phyloP scores from a whole-genome alignment of 768 basidiomycete genomes.

The Wakefieldia striispora region DNA sequence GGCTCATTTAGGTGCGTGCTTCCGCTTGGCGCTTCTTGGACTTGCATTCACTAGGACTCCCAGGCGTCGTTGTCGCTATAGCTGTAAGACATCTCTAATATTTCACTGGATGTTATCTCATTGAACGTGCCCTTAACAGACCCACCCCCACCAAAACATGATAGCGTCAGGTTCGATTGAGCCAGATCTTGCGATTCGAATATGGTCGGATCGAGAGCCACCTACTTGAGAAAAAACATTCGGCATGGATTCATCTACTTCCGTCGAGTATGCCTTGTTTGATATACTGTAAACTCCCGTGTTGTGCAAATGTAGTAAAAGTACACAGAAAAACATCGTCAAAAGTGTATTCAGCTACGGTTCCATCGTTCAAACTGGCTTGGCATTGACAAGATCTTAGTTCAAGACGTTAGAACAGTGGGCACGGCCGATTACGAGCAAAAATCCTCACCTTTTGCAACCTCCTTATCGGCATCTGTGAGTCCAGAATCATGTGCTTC shows the following conservation, averaged over 20 bases:
- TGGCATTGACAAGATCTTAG: conserved; percentile 58
- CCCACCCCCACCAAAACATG: conserved; percentile 82
- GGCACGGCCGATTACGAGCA: not conserved
- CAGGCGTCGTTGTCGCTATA: conserved; percentile 71
- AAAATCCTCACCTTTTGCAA: conserved; percentile 61
- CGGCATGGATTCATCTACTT: not conserved
- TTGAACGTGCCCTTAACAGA: conserved; percentile 43
- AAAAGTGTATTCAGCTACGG: not conserved
- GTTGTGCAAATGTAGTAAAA: conserved; percentile 12
- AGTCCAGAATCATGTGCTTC: conserved; percentile 90
- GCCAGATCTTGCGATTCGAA: conserved; percentile 73
- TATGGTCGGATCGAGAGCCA: conserved; percentile 66
- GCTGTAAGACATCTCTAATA: conserved; percentile 54
- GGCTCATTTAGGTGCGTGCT: conserved; percentile 62
- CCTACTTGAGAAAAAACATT: conserved; percentile 10
- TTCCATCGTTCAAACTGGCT: conserved; percentile 40
- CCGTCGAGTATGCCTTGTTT: conserved; percentile 7
- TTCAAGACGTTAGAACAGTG: not conserved
- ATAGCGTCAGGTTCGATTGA: conserved; percentile 88
- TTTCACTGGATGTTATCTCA: not conserved
- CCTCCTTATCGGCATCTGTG: conserved; percentile 73
- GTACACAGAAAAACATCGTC: conserved; percentile 8
- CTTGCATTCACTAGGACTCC: conserved; percentile 5
- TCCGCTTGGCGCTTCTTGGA: not conserved
- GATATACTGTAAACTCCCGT: conserved; percentile 3